Conservation (phyloP, 345 rosid genomes). For the Eucalyptus erythrocorys region DNA sequence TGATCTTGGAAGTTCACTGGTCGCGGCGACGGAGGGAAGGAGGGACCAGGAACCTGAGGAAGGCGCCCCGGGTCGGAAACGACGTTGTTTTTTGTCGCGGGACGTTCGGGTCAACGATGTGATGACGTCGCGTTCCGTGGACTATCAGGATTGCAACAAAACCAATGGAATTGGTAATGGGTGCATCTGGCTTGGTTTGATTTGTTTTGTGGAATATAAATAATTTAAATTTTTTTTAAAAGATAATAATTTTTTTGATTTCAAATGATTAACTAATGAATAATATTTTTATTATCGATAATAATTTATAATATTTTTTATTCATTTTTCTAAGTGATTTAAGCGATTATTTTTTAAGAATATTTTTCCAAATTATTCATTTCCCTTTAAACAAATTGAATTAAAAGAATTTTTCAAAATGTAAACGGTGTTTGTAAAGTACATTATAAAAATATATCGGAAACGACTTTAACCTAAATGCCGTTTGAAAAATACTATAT, state of each 20-base stretch:
- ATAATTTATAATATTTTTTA: too few relatives aligned
- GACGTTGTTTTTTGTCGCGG: not conserved
- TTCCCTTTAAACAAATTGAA: fast-evolving
- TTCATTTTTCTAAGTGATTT: not conserved
- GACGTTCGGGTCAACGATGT: not conserved
- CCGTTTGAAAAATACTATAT: fast-evolving
- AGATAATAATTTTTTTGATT: too few relatives aligned
- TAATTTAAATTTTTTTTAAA: too few relatives aligned
- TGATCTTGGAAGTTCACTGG: not conserved
- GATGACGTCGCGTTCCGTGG: not conserved
- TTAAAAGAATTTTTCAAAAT: too few relatives aligned
- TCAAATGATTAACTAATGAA: too few relatives aligned
- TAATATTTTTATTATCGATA: too few relatives aligned
- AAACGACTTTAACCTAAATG: too few relatives aligned
- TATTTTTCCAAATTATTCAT: too few relatives aligned
- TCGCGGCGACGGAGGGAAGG: not conserved
- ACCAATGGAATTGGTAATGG: too few relatives aligned
- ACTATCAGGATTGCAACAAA: not conserved
- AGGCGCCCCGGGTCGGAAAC: not conserved
- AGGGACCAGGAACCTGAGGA: not conserved
- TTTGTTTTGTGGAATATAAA: too few relatives aligned
- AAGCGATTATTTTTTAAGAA: too few relatives aligned
- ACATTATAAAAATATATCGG: fast-evolving
- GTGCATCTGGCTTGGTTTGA: not conserved
- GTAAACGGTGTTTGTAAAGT: not conserved